Evolutionary conservation across 176 grass and related monocot genomes (phyloP).

Genomic region (Aegilops bicornis): DNA sequence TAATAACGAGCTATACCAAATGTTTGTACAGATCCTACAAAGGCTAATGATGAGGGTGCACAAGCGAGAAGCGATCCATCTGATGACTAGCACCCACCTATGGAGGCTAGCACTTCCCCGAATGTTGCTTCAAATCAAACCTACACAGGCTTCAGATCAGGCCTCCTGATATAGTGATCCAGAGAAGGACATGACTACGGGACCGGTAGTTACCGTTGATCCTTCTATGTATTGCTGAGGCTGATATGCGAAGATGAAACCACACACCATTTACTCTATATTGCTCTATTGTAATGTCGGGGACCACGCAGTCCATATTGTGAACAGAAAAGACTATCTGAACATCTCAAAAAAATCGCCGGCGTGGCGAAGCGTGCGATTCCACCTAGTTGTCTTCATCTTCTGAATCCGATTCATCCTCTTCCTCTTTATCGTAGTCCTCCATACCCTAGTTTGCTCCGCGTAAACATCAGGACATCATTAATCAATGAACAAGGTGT

Average conservation of each 20-base stretch:
- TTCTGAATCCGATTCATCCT: conserved; percentile 53
- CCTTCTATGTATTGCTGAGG: not conserved
- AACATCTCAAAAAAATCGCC: not conserved
- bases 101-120: too few relatives aligned
- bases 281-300: not conserved
- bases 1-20: too few relatives aligned
- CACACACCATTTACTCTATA: not conserved
- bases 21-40: too few relatives aligned
- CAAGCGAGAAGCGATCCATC: too few relatives aligned
- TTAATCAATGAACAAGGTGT: not conserved
- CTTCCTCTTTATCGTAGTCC: conserved; percentile 43
- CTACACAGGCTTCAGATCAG: not conserved
- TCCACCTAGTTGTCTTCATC: conserved; percentile 6
- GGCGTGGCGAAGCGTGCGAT: not conserved
- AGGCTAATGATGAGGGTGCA: too few relatives aligned
- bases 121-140: not conserved
- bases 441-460: conserved; percentile 68
- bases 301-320: not conserved
- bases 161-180: not conserved
- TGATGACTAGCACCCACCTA: too few relatives aligned
- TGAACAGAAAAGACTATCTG: not conserved
- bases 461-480: conserved; percentile 10
- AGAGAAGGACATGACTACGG: not conserved
- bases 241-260: not conserved
- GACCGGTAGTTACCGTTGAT: not conserved